Conservation (phyloP, 768 basidiomycete genomes). For the Terana coerulea region DNA sequence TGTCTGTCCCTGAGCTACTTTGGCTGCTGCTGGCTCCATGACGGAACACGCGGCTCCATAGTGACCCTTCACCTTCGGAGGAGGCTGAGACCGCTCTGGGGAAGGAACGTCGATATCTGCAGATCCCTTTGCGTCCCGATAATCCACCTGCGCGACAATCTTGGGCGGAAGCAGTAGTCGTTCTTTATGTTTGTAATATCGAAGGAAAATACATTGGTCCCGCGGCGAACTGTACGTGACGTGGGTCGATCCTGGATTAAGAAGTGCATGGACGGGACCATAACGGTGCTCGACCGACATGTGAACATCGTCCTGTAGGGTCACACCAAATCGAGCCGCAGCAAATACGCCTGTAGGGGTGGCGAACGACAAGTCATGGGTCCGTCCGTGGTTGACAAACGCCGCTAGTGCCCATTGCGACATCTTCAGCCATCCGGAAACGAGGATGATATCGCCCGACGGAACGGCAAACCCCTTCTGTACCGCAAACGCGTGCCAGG, state of each 20-base stretch:
- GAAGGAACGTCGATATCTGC: not conserved
- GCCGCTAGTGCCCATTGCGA: constrained; percentile 14
- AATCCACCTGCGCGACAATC: not conserved
- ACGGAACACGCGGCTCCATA: too few species aligned
- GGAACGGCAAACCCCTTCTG: not conserved
- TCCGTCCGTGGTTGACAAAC: not conserved
- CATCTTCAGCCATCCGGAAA: constrained; percentile 15
- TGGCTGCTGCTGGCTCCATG: too few species aligned
- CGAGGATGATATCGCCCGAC: constrained; percentile 12
- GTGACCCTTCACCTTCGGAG: too few species aligned
- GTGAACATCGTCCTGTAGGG: not conserved
- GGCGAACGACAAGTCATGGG: not conserved
- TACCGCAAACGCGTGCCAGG: constrained; percentile 12
- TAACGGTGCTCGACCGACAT: not conserved
- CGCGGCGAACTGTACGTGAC: too few species aligned
- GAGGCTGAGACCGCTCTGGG: too few species aligned
- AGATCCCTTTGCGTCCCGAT: not conserved
- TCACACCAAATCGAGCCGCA: not conserved
- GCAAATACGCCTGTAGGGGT: not conserved
- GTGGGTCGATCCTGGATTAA: not conserved
- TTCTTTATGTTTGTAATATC: constrained; percentile 3
- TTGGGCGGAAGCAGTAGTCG: not conserved
- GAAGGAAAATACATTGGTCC: not conserved
- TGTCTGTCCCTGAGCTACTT: not conserved
- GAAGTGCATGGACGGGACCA: not conserved